Conservation (phyloP, 352 stramenopile genomes). For the Globisporangium nunn region DNA sequence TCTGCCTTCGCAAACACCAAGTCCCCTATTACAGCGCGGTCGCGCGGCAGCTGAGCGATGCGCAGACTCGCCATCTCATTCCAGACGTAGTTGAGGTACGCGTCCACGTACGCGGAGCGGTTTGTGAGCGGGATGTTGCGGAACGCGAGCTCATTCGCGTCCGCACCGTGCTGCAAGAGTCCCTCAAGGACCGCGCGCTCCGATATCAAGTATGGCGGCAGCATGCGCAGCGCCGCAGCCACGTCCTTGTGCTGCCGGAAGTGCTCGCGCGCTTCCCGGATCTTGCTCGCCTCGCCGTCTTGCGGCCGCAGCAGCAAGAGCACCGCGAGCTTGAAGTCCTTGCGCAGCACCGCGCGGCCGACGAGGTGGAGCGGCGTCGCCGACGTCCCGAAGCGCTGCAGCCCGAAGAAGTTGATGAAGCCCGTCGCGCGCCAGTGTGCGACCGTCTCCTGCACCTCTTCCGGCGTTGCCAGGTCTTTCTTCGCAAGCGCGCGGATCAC, state of each 20-base stretch:
- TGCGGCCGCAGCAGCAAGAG: constrained; percentile 87
- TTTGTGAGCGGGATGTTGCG: constrained; percentile 52
- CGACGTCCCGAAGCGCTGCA: constrained; percentile 91
- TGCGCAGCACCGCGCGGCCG: constrained; percentile 89
- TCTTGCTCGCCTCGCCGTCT: constrained; percentile 77
- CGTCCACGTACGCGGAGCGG: constrained; percentile 59
- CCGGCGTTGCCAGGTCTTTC: constrained; percentile 33
- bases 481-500: constrained; percentile 86
- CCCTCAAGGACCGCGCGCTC: constrained; percentile 73
- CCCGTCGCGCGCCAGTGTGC: constrained; percentile 51
- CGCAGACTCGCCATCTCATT: constrained; percentile 92
- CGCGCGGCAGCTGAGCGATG: constrained; percentile 56
- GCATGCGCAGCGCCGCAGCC: constrained; percentile 61
- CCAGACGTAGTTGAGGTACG: constrained; percentile 94
- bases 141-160: constrained; percentile 68
- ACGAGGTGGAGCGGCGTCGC: constrained; percentile 78
- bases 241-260: constrained; percentile 84
- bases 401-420: constrained; percentile 97
- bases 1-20: constrained; percentile 57
- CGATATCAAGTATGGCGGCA: constrained; percentile 62
- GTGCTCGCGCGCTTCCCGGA: constrained; percentile 66
- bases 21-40: constrained; percentile 80
- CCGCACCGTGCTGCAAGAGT: constrained; percentile 62
- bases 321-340: constrained; percentile 91
- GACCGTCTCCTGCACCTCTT: constrained; percentile 28